Base-by-base conservation (phyloP, 345 rosid genomes). In the Boechera divaricarpa region DNA sequence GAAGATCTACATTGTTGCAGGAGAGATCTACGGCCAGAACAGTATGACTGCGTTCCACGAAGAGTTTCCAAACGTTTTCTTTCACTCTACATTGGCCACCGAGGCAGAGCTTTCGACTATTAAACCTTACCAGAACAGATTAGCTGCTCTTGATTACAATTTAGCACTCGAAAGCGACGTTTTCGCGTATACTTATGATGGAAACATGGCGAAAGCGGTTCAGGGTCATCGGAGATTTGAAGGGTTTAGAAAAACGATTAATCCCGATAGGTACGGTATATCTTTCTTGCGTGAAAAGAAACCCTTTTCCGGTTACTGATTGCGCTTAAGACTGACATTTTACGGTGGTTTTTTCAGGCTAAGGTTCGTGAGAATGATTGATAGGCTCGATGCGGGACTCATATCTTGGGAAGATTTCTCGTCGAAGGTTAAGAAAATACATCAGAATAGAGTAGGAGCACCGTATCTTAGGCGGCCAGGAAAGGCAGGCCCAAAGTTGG, bases 151-250 rank as follows among this genome's bases (percentile, higher is more conserved):
- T 72, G 97, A 91, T 75, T 86, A 89, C 68, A 72, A 81, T 7
- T 77, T 93, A 21, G 92, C 97, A 12, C 64, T 89, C 10, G 90
- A 81, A 67, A 88, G 95, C 48, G 87, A 84, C 13, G 87, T 84
- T 48, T 91, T 93, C 56, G 59, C 88, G 56, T 83, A 85, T 29
- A 88, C 88, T n/a, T 86, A 87, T 12, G 87, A 88, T 69, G 98
- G 95, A 18, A 87, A 89, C 78, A 91, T 93, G 98, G 97, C 93
- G 0, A 91, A 84, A 79, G 95, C 95, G 0, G 95, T 82, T 12
- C 83, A 80, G 7, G 97, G 97, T 13, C 97, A 89, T 10, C 76
- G 95, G 70, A 82, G 77, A 71, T 86, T 84, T 54, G 86, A 91
- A 82, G 93, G 95, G 29, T 89, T 90, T 51, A 76, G 86, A 57